Base-by-base conservation (phyloP, 2,329 filamentous ascomycete genomes). In the Pezicula rhizophila region DNA sequence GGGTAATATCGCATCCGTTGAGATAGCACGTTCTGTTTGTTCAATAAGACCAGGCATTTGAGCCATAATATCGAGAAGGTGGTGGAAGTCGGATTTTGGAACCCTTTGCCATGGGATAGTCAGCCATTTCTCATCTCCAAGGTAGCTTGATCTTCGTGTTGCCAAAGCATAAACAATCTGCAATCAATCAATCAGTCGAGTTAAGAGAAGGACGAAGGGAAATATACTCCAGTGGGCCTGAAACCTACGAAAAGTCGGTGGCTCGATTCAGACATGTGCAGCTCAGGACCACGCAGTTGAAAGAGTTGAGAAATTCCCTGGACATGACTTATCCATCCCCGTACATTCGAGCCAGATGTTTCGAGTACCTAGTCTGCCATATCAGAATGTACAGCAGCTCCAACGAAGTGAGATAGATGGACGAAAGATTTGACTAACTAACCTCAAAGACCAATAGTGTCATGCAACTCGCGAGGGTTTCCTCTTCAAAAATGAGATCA, bases 51-150 rank as follows among this genome's bases (percentile, higher is more conserved):
- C 37, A 2, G 50, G 47, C 38, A 52, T 43, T 41, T 12, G 26
- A 26, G 50, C 50, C 42, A 52, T 47, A 45, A 52, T 49, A 44
- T 52, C 50, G 12, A 52, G 50, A 50, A 52, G 47, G 20, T 46
- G 42, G 42, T 52, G 47, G 43, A 52, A 50, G 42, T 46, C 43
- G 17, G 50, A 46, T 47, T 52, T 52, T 37, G 50, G 42, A 46
- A 28, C 20, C 18, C 42, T 42, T 39, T 42, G 47, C 50, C 50
- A 52, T 42, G 50, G 50, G 31, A 47, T 41, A 31, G 47, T 52
- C 23, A 52, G 42, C 50, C 50, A 52, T 46, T 52, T 38, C 33
- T 46, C 18, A 38, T 52, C 47, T 35, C 40, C 49, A 38, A 49
- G 42, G 40, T 51, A 51, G 28, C 38, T 48, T 45, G 46, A 45